Evolutionary conservation across 768 basidiomycete species (phyloP), one percentile per base, ranked within the genome.

Genomic region (Leccinellum rugosiceps): DNA sequence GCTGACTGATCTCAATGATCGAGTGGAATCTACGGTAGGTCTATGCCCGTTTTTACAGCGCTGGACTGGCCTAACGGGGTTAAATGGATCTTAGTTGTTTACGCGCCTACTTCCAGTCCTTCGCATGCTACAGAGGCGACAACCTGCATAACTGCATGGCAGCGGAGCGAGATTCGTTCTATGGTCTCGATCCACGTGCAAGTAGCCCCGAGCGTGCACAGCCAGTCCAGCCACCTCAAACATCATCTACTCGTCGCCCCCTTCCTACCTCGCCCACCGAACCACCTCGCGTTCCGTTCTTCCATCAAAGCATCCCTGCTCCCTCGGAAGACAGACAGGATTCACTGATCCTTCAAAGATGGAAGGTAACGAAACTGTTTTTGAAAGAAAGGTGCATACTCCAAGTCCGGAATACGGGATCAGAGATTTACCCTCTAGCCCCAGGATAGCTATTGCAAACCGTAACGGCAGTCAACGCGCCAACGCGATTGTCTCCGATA

Each of bases 321-420:
- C 55, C 68, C 19, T 57, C 64, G 34, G 50, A 59, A 23, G 67
- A 68, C 43, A 65, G 61, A 8, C 46, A 25, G 28, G 66, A 68
- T 21, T 65, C 45, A 68, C 67, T 47, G 65, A 71, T 51, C 64
- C 69, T 28, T 17, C 64, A 58, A 58, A 64, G n/a, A n/a, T n/a
- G 53, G 52, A 14, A 62, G 61, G 65, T 11, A 62, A 50, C 4
- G 60, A n/a, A n/a, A n/a, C 53, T 30, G 21, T 57, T 0, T 53
- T 54, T 23, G 43, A 56, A 35, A 53, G 6, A 44, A 50, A n/a
- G 10, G 41, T 28, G 21, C 54, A 48, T 52, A 58, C 62, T 6
- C 62, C 65, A 7, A 75, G 75, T 52, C 77, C 80, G 4, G 68
- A 72, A 60, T 77, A 75, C 55, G 79, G 78, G 1, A 78, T 78